phyloP scores from a whole-genome alignment of 805 yeast species.

The Kluyveromyces aestuarii region DNA sequence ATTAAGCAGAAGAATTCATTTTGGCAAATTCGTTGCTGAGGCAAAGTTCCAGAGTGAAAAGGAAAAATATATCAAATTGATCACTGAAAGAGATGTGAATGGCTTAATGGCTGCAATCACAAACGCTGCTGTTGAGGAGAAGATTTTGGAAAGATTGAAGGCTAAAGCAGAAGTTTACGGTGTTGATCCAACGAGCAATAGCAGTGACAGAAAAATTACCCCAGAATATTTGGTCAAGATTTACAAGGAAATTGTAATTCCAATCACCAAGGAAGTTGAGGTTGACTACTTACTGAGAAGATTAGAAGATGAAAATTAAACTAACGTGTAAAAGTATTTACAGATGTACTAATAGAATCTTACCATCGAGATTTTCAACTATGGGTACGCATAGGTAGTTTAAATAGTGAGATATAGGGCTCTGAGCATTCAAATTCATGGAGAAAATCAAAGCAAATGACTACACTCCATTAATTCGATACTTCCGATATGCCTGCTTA shows the following conservation, averaged over 20 bases:
- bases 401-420: too few species aligned
- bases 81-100: slow-evolving; percentile 50
- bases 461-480: too few species aligned
- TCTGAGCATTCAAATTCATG: too few species aligned
- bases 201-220: slow-evolving; percentile 66
- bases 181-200: slow-evolving; percentile 71
- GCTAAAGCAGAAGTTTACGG: slow-evolving; percentile 84
- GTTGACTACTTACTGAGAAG: slow-evolving; percentile 83
- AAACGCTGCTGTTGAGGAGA: slow-evolving; percentile 76
- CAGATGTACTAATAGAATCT: neutral
- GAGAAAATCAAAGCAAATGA: too few species aligned
- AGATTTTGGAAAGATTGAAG: slow-evolving; percentile 67
- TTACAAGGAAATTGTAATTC: slow-evolving; percentile 83
- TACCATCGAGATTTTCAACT: neutral
- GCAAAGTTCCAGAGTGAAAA: slow-evolving; percentile 72
- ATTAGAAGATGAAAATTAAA: slow-evolving; percentile 45
- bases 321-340: neutral
- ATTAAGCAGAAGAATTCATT: slow-evolving; percentile 85
- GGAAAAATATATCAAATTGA: slow-evolving; percentile 54
- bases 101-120: slow-evolving; percentile 81
- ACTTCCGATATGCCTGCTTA: too few species aligned
- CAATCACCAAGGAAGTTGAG: slow-evolving; percentile 91
- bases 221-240: slow-evolving; percentile 76
- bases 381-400: too few species aligned
- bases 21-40: slow-evolving; percentile 97